These are phyloP conservation scores for Inga laurina DNA, from an alignment of 306 rosid species.

Conservation along the genomic window DNA sequence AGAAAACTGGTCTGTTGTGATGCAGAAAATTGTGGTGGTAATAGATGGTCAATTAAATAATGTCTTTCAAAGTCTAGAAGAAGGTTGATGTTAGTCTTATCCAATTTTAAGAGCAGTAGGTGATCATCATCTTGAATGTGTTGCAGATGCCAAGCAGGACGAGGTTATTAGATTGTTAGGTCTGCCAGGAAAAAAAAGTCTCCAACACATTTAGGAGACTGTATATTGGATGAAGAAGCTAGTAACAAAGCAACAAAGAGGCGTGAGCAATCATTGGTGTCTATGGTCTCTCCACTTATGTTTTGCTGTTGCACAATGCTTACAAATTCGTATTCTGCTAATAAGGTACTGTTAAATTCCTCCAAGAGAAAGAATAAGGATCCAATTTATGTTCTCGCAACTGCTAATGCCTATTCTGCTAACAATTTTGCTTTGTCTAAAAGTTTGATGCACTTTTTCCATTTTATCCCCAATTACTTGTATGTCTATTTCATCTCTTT, in stretches of 20 bases:
- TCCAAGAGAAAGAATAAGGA: neutral
- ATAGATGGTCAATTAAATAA: slow-evolving; percentile 61
- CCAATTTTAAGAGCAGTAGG: neutral
- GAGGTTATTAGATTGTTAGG: slow-evolving; percentile 53
- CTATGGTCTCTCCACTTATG: too few species aligned
- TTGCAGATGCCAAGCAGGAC: slow-evolving; percentile 49
- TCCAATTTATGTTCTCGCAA: slow-evolving; percentile 20
- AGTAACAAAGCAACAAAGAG: too few species aligned
- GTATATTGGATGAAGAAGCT: too few species aligned
- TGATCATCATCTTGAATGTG: slow-evolving; percentile 30
- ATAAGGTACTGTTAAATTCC: neutral
- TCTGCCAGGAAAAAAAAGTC: slow-evolving; percentile 52
- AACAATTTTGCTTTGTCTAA: too few species aligned
- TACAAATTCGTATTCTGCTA: too few species aligned
- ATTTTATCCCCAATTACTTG: too few species aligned
- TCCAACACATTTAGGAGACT: slow-evolving; percentile 42
- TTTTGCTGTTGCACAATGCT: too few species aligned
- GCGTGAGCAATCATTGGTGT: too few species aligned
- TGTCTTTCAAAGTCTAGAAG: slow-evolving; percentile 78
- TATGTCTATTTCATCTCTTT: too few species aligned
- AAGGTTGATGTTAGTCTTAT: slow-evolving; percentile 49
- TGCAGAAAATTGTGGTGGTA: slow-evolving; percentile 64
- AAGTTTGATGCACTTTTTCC: too few species aligned
- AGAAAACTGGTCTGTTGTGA: slow-evolving; percentile 75
- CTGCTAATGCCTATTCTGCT: neutral